These are phyloP conservation scores for Monarda citriodora DNA, from an alignment of 305 asterid genomes.

Conservation along the genomic window DNA sequence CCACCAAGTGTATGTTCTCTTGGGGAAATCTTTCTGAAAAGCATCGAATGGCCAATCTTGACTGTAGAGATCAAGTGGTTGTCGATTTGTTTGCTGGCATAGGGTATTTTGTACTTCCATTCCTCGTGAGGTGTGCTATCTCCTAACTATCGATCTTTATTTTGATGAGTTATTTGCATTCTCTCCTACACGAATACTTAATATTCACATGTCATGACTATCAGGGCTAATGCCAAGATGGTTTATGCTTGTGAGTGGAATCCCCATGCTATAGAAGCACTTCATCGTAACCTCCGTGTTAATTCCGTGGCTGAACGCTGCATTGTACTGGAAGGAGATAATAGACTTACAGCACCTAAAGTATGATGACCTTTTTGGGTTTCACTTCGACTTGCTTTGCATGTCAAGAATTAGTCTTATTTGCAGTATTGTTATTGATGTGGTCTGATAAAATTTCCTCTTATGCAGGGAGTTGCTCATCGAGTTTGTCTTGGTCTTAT, in stretches of 20 bases:
- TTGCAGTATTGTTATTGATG: background rate
- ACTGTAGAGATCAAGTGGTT: conserved; percentile 83
- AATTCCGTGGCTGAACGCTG: conserved; percentile 90
- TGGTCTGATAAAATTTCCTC: conserved; percentile 12
- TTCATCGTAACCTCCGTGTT: conserved; percentile 65
- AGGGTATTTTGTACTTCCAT: conserved; percentile 93
- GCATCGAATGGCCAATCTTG: conserved; percentile 78
- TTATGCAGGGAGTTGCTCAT: conserved; percentile 88
- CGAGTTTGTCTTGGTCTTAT: conserved; percentile 95
- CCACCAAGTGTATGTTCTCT: conserved; percentile 98
- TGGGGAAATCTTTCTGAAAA: conserved; percentile 99
- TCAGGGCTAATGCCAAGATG: conserved; percentile 83
- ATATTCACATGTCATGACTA: conserved; percentile 17
- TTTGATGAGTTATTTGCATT: conserved; percentile 15
- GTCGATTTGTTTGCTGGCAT: conserved; percentile 98
- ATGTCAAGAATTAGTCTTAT: background rate
- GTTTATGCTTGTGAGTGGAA: conserved; percentile 99
- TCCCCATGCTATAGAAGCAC: conserved; percentile 92
- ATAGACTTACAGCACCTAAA: conserved; percentile 79
- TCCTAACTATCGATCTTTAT: conserved; percentile 4
- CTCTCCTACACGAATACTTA: conserved; percentile 1
- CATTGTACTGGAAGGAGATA: conserved; percentile 92
- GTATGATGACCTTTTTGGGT: conserved; percentile 44
- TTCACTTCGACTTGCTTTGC: conserved; percentile 1
- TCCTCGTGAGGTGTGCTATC: conserved; percentile 67